Evolutionary conservation across 2,329 filamentous ascomycete genomes (phyloP).

Genomic region (Alternaria triticimaculans): DNA sequence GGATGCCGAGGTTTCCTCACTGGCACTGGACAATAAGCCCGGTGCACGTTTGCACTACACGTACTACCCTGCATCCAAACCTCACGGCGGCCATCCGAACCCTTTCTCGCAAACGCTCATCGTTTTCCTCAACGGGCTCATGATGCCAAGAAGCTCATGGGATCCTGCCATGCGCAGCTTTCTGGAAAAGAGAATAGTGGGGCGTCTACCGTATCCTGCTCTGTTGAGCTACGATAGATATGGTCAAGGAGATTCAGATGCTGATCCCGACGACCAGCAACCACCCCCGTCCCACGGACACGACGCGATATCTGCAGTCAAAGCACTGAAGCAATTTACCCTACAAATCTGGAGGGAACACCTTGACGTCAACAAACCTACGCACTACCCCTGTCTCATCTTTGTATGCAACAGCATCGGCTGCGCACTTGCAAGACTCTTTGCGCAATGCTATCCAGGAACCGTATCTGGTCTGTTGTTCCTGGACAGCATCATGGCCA

Average conservation of each 20-base stretch:
- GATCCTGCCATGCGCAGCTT: conserved; percentile 41
- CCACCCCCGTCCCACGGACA: conserved; percentile 54
- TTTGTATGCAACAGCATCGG: conserved; percentile 62
- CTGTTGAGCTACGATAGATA: conserved; percentile 65
- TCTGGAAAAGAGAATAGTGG: conserved; percentile 31
- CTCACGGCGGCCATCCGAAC: conserved; percentile 31
- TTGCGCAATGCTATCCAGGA: conserved; percentile 55
- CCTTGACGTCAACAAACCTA: conserved; percentile 43
- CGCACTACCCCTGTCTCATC: conserved; percentile 45
- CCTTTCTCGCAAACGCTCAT: conserved; percentile 48
- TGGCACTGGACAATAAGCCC: conserved; percentile 38
- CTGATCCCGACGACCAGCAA: conserved; percentile 50
- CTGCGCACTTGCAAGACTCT: conserved; percentile 60
- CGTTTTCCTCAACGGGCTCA: conserved; percentile 55
- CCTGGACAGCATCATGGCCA: conserved; percentile 65
- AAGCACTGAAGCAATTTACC: conserved; percentile 56
- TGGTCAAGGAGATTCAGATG: conserved; percentile 62
- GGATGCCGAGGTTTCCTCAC: conserved; percentile 36
- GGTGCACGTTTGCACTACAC: conserved; percentile 43
- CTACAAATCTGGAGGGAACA: conserved; percentile 48
- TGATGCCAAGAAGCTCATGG: conserved; percentile 52
- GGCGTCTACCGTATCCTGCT: conserved; percentile 45
- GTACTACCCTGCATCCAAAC: conserved; percentile 40
- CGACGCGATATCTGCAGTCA: conserved; percentile 53
- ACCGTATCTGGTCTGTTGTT: conserved; percentile 58